A percentile compares a stretch with the other conserved stretches of the same genome.
These are phyloP conservation scores for Sporisorium exsertum DNA, from an alignment of 1,284 basidiomycete species.

Conservation along the genomic window DNA sequence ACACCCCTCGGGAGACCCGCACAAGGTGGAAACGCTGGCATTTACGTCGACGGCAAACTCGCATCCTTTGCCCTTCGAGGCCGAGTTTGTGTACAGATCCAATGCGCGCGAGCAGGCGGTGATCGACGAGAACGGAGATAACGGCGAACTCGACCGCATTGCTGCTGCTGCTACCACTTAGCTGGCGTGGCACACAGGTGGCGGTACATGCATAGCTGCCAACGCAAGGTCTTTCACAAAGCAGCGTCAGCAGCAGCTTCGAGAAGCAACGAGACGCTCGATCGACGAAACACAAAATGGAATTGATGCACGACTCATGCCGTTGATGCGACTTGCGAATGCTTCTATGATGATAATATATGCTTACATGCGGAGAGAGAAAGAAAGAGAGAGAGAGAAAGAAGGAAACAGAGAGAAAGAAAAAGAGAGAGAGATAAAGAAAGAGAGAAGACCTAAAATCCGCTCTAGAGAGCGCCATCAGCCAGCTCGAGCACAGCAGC, in stretches of 20 bases:
- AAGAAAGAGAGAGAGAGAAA: not conserved
- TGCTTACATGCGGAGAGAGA: no score
- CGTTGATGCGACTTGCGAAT: no score
- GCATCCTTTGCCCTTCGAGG: conserved; percentile 40
- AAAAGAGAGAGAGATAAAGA: not conserved
- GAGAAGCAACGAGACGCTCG: no score
- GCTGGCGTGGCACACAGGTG: no score
- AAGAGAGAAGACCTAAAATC: not conserved
- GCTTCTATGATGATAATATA: no score
- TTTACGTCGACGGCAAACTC: conserved; percentile 46
- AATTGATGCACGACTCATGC: no score
- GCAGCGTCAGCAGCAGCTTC: no score
- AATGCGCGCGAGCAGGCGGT: conserved; percentile 5
- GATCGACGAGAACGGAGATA: conserved; percentile 13
- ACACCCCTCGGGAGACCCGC: conserved; percentile 10
- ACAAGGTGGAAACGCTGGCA: conserved; percentile 32
- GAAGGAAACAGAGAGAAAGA: not conserved
- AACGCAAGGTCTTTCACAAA: no score
- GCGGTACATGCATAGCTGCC: no score
- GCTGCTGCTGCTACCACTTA: conserved; percentile 1
- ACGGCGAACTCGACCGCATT: conserved; percentile 18
- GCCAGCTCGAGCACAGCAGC: conserved; percentile 8
- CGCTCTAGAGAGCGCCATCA: not conserved
- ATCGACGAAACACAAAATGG: no score
- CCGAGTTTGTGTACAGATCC: conserved; percentile 8